A percentile compares a stretch with the other conserved stretches of the same genome.
These are phyloP conservation scores for Talinum fruticosum DNA, from an alignment of 148 eudicot genomes.

Conservation along the genomic window DNA sequence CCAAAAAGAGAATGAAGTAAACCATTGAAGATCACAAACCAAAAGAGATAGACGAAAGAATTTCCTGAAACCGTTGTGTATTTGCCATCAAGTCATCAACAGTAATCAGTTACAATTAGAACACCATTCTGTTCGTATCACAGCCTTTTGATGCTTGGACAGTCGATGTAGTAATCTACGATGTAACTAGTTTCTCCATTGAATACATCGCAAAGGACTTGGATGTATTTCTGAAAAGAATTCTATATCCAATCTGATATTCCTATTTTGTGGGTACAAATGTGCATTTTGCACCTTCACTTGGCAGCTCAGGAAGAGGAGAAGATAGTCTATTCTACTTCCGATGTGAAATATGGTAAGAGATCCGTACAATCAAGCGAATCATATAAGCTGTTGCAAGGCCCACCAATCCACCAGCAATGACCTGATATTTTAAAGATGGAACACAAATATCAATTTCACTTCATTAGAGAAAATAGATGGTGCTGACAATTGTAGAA, in stretches of 20 bases:
- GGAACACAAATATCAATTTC: background rate
- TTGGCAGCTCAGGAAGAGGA: background rate
- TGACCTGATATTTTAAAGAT: constrained; percentile 45
- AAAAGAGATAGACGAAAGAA: background rate
- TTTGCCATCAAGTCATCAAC: background rate
- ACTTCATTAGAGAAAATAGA: background rate
- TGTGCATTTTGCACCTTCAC: constrained; percentile 2
- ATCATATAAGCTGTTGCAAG: constrained; percentile 44
- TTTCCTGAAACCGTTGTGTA: background rate
- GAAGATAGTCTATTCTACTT: background rate
- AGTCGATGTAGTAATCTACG: background rate
- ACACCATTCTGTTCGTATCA: background rate
- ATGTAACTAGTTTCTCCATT: constrained; percentile 3
- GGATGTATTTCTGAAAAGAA: background rate
- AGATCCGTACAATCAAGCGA: constrained; percentile 34
- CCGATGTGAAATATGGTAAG: constrained; percentile 11
- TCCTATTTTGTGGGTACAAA: background rate
- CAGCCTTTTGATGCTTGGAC: background rate
- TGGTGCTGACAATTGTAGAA: background rate
- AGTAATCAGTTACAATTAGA: background rate
- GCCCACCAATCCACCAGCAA: constrained; percentile 74
- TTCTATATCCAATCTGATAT: background rate
- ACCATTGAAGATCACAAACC: background rate
- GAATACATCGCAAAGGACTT: background rate
- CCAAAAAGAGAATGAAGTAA: background rate